These are phyloP conservation scores for Aphanomyces invadans DNA, from an alignment of 352 stramenopile genomes.

Conservation along the genomic window DNA sequence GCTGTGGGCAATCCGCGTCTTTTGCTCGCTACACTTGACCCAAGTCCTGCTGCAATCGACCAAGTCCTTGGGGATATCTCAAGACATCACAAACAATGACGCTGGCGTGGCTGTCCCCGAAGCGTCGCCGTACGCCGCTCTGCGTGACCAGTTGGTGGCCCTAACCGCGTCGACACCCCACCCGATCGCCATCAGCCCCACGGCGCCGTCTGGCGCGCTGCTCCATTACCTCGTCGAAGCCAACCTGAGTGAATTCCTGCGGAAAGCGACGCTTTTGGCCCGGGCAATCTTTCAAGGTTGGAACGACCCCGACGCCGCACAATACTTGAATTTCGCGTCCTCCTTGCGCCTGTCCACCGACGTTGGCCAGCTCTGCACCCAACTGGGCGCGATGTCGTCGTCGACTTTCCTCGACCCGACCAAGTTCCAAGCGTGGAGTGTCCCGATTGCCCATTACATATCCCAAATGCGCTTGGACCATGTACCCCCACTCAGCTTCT, in stretches of 20 bases:
- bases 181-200: background rate
- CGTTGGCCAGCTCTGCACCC: conserved; percentile 62
- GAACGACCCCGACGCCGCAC: conserved; percentile 59
- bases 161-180: background rate
- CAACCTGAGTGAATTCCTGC: conserved; percentile 61
- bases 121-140: background rate
- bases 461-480: background rate
- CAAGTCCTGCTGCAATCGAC: conserved; percentile 67
- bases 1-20: conserved; percentile 61
- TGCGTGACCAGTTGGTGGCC: background rate
- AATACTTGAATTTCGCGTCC: conserved; percentile 73
- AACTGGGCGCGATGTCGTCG: conserved; percentile 59
- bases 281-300: conserved; percentile 72
- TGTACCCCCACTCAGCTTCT: background rate
- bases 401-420: conserved; percentile 37
- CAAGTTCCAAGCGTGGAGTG: background rate
- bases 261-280: conserved; percentile 64
- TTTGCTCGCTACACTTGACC: conserved; percentile 70
- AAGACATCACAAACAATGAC: background rate
- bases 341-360: conserved; percentile 68
- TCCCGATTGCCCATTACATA: background rate
- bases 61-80: conserved; percentile 35
- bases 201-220: conserved; percentile 40
- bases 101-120: conserved; percentile 20
- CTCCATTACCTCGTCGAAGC: conserved; percentile 67